Conservation (phyloP, 177 flowering plant species). For the Tripterygium wilfordii region DNA sequence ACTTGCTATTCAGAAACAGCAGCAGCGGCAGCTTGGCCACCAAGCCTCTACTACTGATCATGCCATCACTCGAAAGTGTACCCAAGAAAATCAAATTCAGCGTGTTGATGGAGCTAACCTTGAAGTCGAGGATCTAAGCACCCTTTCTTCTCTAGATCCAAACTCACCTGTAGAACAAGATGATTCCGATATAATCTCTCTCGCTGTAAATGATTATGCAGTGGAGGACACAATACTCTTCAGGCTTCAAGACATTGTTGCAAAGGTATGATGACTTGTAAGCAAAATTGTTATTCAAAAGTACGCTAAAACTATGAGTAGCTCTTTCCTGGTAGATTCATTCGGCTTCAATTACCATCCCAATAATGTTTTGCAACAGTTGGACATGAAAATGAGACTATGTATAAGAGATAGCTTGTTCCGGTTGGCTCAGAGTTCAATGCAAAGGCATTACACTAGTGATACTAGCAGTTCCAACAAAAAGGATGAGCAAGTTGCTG, state of each 20-base stretch:
- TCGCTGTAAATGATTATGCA: conserved; percentile 31
- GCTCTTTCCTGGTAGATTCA: conserved; percentile 5
- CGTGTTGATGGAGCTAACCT: conserved; percentile 23
- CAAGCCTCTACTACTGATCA: conserved; percentile 25
- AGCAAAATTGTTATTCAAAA: too few relatives aligned
- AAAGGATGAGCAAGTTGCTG: conserved; percentile 26
- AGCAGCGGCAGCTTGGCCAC: conserved; percentile 47
- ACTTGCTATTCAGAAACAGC: conserved; percentile 78
- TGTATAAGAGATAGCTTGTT: conserved; percentile 73
- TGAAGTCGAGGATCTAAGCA: conserved; percentile 26
- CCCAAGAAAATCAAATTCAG: conserved; percentile 23
- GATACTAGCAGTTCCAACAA: conserved; percentile 40
- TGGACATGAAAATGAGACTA: conserved; percentile 55
- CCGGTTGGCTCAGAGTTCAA: conserved; percentile 73
- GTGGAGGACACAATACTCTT: conserved; percentile 43
- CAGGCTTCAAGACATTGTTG: conserved; percentile 56
- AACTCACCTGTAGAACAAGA: conserved; percentile 39
- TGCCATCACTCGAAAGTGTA: conserved; percentile 17
- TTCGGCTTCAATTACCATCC: conserved; percentile 2
- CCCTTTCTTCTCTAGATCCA: conserved; percentile 27
- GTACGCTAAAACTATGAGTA: too few relatives aligned
- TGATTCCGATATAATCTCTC: conserved; percentile 32
- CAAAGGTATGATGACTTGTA: conserved; percentile 31
- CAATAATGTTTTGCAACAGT: conserved; percentile 30
- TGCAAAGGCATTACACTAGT: conserved; percentile 43